Base-by-base conservation (phyloP, 1,284 basidiomycete species). In the Ceratobasidium sp. region DNA sequence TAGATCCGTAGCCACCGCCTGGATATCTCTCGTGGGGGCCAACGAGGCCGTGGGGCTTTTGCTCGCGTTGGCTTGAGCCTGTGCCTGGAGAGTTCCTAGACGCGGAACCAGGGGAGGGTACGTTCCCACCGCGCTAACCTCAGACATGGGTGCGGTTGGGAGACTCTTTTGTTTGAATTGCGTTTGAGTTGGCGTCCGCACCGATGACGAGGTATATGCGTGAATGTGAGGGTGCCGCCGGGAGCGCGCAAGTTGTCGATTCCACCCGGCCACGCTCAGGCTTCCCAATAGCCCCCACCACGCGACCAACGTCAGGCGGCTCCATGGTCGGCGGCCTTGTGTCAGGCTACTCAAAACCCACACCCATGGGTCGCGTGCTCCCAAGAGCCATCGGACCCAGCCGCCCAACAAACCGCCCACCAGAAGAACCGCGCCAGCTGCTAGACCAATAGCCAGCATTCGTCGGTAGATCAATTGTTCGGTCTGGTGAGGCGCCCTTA, bases 211-310 rank as follows among this genome's bases (percentile, higher is more conserved):
- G 19, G 14, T 54, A 6, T 56, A 27, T 25, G 49, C 8, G 25
- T 56, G 36, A 13, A 66, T 53, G 14, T 41, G 39, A 13, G 52
- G 27, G 27, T 36, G 62, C 13, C 62, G 62, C 68, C 91, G 81
- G 0, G 88, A 87, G 66, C 93, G 82, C 4, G 87, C 87, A 42
- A 97, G 79, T 76, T 95, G 93, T 56, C 93, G 83, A 76, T 89
- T 93, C 96, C 96, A 98, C 0, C 90, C 94, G 2, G 89, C 93
- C 27, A 99, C 90, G 68, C 93, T 95, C 69, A 95, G 81, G 70
- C 83, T 84, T 11, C 90, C 90, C 41, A 98, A 79, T 9, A 85
- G 77, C 1, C 82, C 88, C 97, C 96, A 99, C 77, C 98, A 99
- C 0, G 80, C 82, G 49, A 98, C 79, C 42, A 99, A 80, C 7